A percentile compares a stretch with the other conserved stretches of the same genome.
These are phyloP conservation scores for Sphagnum tenellum DNA, from an alignment of 225 moss, liverwort and hornwort genomes.

Conservation along the genomic window DNA sequence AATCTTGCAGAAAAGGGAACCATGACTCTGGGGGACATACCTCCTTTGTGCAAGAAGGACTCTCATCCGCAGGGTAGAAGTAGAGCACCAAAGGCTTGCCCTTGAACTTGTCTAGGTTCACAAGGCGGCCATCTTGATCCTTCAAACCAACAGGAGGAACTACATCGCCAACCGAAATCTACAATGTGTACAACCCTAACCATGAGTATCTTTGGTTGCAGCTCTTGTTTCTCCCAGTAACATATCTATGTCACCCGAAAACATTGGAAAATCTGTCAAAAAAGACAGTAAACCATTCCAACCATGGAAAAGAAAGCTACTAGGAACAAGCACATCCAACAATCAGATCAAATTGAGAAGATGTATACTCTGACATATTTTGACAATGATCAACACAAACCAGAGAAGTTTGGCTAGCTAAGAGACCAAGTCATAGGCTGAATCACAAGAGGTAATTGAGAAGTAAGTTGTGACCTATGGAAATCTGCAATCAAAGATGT, in stretches of 20 bases:
- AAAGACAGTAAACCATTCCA: not conserved
- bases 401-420: not conserved
- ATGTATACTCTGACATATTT: no score
- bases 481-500: no score
- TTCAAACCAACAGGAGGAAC: conserved; percentile 66
- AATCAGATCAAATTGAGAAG: not conserved
- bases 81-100: conserved; percentile 91
- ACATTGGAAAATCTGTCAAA: no score
- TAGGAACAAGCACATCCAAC: not conserved
- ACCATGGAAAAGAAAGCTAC: not conserved
- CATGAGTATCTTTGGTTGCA: not conserved
- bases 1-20: no score
- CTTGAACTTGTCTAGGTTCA: conserved; percentile 65
- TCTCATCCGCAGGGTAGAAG: conserved; percentile 93
- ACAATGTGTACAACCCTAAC: not conserved
- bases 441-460: no score
- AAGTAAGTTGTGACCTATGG: no score
- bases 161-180: conserved; percentile 75
- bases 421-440: no score
- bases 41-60: conserved; percentile 91
- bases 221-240: not conserved
- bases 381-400: no score
- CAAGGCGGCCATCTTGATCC: conserved; percentile 76
- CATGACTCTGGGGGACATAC: conserved; percentile 3
- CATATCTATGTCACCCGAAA: not conserved